Percentiles rank a stretch among this genome's conserved stretches.
phyloP scores from a whole-genome alignment of 768 basidiomycete species.

The Crassisporium funariophilum region DNA sequence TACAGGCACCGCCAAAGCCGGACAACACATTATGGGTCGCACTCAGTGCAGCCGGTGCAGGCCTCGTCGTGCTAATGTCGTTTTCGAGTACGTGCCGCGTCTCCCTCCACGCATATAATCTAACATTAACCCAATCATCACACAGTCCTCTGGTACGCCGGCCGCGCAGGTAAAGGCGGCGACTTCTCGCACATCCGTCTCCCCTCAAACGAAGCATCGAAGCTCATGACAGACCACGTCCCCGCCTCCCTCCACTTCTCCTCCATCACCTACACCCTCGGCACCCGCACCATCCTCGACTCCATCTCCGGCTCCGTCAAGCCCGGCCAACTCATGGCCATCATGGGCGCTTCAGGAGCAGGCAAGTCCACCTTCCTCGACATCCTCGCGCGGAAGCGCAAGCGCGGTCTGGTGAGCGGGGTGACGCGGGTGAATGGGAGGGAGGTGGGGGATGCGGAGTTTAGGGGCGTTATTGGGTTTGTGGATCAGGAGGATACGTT shows the following conservation, averaged over 20 bases:
- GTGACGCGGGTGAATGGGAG: slow-evolving; percentile 86
- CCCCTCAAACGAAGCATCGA: slow-evolving; percentile 78
- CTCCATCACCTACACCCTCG: slow-evolving; percentile 76
- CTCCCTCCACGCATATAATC: neutral
- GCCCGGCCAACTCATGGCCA: slow-evolving; percentile 90
- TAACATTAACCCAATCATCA: neutral
- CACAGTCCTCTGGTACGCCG: slow-evolving; percentile 86
- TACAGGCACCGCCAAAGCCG: slow-evolving; percentile 75
- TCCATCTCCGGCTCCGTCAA: slow-evolving; percentile 81
- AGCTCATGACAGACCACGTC: slow-evolving; percentile 92
- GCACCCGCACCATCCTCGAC: slow-evolving; percentile 70
- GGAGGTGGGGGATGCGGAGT: slow-evolving; percentile 69
- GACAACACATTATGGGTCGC: slow-evolving; percentile 84
- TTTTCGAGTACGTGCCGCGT: slow-evolving; percentile 50
- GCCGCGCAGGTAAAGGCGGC: slow-evolving; percentile 64
- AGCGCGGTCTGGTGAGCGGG: slow-evolving; percentile 77
- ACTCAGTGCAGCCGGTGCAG: slow-evolving; percentile 79
- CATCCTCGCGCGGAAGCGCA: slow-evolving; percentile 89
- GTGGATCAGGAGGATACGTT: slow-evolving; percentile 99
- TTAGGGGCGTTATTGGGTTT: slow-evolving; percentile 87
- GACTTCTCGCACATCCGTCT: slow-evolving; percentile 76
- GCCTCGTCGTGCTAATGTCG: slow-evolving; percentile 69
- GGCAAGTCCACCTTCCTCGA: slow-evolving; percentile 97
- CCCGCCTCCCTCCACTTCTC: slow-evolving; percentile 94
- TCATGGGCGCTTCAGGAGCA: slow-evolving; percentile 96